Percentiles rank a stretch among this genome's conserved stretches.
These are phyloP conservation scores for Diaporthe batatas DNA, from an alignment of 2,329 filamentous ascomycete genomes.

Conservation along the genomic window DNA sequence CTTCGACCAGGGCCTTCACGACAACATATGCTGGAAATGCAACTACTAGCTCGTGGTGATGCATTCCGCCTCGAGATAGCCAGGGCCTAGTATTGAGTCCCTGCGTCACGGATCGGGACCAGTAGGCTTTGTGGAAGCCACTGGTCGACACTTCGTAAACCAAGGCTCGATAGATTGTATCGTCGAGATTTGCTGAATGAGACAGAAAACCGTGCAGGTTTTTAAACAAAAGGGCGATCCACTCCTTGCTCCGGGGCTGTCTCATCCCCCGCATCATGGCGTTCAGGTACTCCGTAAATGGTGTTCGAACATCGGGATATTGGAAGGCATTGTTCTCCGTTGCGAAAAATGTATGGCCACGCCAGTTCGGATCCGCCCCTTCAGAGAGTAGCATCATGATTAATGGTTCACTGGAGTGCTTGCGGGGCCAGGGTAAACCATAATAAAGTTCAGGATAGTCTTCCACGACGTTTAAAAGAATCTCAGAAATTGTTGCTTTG, in stretches of 20 bases:
- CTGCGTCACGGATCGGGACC: too few species aligned
- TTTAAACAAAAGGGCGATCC: neutral
- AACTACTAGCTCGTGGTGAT: too few species aligned
- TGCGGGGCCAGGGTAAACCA: neutral
- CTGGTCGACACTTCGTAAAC: neutral
- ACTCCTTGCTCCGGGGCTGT: neutral
- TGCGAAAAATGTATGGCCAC: neutral
- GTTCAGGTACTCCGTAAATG: neutral
- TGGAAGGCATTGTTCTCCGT: fast-evolving
- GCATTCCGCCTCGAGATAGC: too few species aligned
- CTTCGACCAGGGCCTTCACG: neutral
- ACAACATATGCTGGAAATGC: neutral
- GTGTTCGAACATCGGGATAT: neutral
- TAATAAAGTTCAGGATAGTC: too few species aligned
- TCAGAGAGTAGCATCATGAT: neutral
- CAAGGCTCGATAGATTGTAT: neutral
- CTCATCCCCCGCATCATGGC: neutral
- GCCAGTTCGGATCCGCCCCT: neutral
- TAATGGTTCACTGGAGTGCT: fast-evolving
- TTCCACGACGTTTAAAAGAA: neutral
- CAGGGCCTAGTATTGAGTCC: too few species aligned
- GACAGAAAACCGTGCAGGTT: neutral
- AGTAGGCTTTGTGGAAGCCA: too few species aligned
- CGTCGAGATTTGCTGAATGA: neutral
- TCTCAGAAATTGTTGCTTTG: neutral